Evolutionary conservation across 2,329 filamentous ascomycete species (phyloP).

Genomic region (Aspergillus quadricinctus): DNA sequence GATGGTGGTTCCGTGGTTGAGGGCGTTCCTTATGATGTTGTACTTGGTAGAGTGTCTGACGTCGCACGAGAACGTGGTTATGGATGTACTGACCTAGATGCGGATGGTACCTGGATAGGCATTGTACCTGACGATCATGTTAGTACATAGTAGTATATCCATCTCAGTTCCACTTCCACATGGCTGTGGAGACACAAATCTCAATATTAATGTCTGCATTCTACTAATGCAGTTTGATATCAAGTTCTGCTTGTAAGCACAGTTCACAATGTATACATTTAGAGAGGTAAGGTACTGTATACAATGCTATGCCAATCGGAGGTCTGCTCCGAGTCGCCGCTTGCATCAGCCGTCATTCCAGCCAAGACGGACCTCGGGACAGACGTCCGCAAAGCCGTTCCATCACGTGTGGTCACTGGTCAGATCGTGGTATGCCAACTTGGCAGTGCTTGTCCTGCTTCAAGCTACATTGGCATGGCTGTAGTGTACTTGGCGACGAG

Average conservation of each 20-base stretch:
- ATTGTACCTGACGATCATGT: too few relatives aligned
- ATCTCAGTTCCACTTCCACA: too few relatives aligned
- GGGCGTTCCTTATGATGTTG: too few relatives aligned
- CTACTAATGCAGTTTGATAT: too few relatives aligned
- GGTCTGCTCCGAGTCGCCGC: not conserved
- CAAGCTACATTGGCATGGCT: not conserved
- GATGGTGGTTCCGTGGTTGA: not conserved
- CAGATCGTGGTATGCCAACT: not conserved
- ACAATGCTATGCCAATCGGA: not conserved
- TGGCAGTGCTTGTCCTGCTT: not conserved
- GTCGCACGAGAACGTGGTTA: not conserved
- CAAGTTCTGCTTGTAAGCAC: too few relatives aligned
- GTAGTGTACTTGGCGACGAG: not conserved
- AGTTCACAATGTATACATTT: not conserved
- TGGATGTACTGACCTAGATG: too few relatives aligned
- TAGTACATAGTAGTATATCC: too few relatives aligned
- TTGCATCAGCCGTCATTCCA: not conserved
- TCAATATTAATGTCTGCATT: too few relatives aligned
- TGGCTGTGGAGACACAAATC: too few relatives aligned
- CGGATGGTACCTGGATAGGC: too few relatives aligned
- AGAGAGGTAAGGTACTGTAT: too few relatives aligned
- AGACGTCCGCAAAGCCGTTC: not conserved
- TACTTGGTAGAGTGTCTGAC: not conserved
- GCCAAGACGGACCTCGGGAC: not conserved
- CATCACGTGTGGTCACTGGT: too few relatives aligned